Base-by-base conservation (phyloP, 139 green algal species). In the Chlorella vulgaris region DNA sequence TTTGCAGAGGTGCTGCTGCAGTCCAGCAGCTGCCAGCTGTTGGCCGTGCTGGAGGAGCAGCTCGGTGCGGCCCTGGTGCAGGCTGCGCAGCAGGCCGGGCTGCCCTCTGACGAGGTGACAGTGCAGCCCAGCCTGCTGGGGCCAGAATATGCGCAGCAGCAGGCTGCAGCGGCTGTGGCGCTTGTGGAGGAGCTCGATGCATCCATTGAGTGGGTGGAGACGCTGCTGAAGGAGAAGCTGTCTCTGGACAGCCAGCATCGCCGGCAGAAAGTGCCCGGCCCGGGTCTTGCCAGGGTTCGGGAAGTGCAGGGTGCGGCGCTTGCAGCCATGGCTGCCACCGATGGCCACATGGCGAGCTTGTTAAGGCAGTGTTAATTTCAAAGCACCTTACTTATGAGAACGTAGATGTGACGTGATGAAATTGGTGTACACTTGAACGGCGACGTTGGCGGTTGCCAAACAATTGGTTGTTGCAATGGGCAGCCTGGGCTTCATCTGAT, bases 201-300 rank as follows among this genome's bases (percentile, higher is more conserved):
- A 15, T 66, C n/a, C 3, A 74, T 82, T 8, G 63, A 38, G 3
- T 82, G 76, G 76, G 31, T 82, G 42, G 76, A 82, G 62, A 43
- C 63, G 22, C 63, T 82, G 63, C 76, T 82, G 33, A 63, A 71
- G 31, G 31, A 82, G 42, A 82, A 74, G 42, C 60, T 74, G 43
- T 62, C 63, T 13, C 31, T 82, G 22, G 66, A 43, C 29, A 53
- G 61, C 31, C 43, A 75, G 62, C 7, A 29, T 31, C 62, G 31
- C 31, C 42, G 62, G 43, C 38, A 75, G 24, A 63, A 63, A 33
- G 29, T 42, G 47, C 18, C 53, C 0, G 51, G 22, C 10, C 38
- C 35, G 6, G n/a, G 18, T 26, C 42, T 51, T 0, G 67, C 3
- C 2, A 26, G 55, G n/a, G 51, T 53, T 50, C 53, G 35, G 35